These are phyloP conservation scores for Cryoendolithus antarcticus DNA, from an alignment of 2,329 filamentous ascomycete species.

Conservation along the genomic window DNA sequence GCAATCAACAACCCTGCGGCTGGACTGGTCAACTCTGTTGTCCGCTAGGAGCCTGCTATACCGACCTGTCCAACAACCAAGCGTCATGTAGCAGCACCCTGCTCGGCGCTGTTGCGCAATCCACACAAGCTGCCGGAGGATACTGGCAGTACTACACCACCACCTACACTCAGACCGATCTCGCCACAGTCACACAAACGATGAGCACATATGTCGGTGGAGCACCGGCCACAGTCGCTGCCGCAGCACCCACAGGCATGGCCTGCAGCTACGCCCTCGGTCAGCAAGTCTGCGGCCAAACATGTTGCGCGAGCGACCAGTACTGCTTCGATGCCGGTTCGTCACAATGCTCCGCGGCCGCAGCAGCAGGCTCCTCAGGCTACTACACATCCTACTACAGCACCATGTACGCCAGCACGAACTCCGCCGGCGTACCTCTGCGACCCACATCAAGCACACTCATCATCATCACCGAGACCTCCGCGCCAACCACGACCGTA, in stretches of 20 bases:
- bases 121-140: conserved; percentile 23
- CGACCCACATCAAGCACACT: conserved; percentile 43
- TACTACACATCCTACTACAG: conserved; percentile 36
- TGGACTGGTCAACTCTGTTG: conserved; percentile 41
- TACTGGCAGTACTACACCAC: conserved; percentile 46
- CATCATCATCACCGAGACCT: conserved; percentile 38
- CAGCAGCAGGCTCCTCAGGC: conserved; percentile 33
- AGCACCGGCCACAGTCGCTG: conserved; percentile 12
- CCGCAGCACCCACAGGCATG: conserved; percentile 14
- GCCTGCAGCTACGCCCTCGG: conserved; percentile 36
- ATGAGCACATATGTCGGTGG: conserved; percentile 35
- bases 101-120: conserved; percentile 12
- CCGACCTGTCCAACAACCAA: conserved; percentile 32
- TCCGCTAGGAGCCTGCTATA: conserved; percentile 34
- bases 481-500: conserved; percentile 33
- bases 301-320: conserved; percentile 60
- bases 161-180: conserved; percentile 43
- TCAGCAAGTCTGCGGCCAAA: conserved; percentile 51
- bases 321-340: conserved; percentile 43
- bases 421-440: conserved; percentile 42
- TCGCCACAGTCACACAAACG: conserved; percentile 39
- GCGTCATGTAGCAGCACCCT: conserved; percentile 32
- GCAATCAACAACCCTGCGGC: conserved; percentile 34
- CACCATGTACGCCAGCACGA: conserved; percentile 35
- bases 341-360: conserved; percentile 47